Percentiles rank a stretch among this genome's conserved stretches.
Conservation (phyloP, 257 asterid species). For the Eucommia ulmoides region DNA sequence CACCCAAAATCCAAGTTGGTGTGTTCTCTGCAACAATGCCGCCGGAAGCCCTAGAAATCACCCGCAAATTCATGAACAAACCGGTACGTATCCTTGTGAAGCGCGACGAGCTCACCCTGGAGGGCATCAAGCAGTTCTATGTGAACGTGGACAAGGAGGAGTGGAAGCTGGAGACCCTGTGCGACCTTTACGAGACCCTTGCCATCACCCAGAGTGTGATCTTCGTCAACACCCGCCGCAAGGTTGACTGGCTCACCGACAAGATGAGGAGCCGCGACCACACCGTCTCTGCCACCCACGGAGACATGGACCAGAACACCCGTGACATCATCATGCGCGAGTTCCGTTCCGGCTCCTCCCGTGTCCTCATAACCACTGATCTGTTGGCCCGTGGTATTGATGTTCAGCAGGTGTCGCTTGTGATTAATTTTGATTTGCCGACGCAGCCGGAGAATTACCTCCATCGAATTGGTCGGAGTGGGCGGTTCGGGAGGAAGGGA, state of each 20-base stretch:
- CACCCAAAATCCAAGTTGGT: neutral
- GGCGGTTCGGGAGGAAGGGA: conserved; percentile 1
- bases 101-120: conserved; percentile 1
- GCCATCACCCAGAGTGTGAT: conserved; percentile 3
- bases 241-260: neutral
- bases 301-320: conserved; percentile 3
- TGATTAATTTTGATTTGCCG: neutral
- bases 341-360: conserved; percentile 1
- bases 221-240: neutral
- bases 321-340: neutral
- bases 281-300: conserved; percentile 1
- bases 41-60: neutral
- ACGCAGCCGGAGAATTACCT: neutral
- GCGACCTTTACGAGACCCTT: neutral
- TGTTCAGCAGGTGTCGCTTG: conserved; percentile 1
- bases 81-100: neutral
- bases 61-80: neutral
- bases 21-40: conserved; percentile 2
- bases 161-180: conserved; percentile 1
- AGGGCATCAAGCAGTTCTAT: neutral
- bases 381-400: conserved; percentile 1
- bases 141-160: neutral
- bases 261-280: neutral
- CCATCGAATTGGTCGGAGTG: neutral
- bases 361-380: neutral